Percentiles rank a stretch among this genome's conserved stretches.
Conservation (phyloP, 1,284 basidiomycete species). For the Papiliotrema nemorosa region DNA sequence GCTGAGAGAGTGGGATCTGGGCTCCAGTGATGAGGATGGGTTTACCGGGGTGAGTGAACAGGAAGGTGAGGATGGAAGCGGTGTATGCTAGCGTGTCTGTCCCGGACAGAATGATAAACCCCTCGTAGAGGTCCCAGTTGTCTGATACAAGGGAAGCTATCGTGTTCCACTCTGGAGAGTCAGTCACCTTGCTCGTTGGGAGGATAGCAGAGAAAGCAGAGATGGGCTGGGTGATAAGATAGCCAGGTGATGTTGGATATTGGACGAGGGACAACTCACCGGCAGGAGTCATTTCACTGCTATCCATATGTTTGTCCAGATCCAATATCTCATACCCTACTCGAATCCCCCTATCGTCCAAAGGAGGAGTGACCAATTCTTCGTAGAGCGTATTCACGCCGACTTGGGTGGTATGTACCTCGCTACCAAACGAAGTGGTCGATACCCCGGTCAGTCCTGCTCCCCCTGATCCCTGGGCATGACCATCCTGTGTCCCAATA, state of each 20-base stretch:
- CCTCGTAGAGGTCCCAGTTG: conserved; percentile 43
- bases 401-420: conserved; percentile 19
- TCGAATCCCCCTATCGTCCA: conserved; percentile 31
- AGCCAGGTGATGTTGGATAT: too few species aligned
- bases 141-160: conserved; percentile 39
- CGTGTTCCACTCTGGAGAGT: conserved; percentile 40
- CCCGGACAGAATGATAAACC: conserved; percentile 43
- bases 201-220: too few species aligned
- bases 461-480: too few species aligned
- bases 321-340: conserved; percentile 46
- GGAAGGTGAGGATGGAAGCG: conserved; percentile 41
- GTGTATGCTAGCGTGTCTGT: conserved; percentile 48
- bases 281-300: conserved; percentile 43
- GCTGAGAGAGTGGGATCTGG: conserved; percentile 42
- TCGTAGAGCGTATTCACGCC: conserved; percentile 36
- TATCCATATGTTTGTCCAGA: conserved; percentile 45
- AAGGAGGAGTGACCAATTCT: conserved; percentile 32
- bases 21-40: conserved; percentile 45
- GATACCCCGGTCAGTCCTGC: too few species aligned
- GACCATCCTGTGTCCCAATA: too few species aligned
- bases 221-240: too few species aligned
- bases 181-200: too few species aligned
- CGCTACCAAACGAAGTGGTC: conserved; percentile 15
- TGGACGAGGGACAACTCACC: conserved; percentile 26
- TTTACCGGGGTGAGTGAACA: conserved; percentile 43